These are phyloP conservation scores for Mallotus nudiflorus DNA, from an alignment of 345 rosid species.

Conservation along the genomic window DNA sequence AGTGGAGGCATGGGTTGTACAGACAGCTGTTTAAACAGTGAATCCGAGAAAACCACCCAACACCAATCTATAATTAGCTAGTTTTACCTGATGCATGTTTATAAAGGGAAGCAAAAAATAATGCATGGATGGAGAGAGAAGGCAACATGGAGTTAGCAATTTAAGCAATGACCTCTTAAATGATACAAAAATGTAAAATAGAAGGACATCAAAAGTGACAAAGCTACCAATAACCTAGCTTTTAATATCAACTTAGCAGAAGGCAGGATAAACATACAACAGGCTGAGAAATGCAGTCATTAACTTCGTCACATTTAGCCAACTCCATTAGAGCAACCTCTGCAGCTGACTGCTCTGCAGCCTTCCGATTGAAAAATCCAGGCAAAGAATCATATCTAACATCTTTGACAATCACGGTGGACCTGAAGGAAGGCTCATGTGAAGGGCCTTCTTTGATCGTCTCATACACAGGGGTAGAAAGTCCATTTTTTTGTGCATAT, in stretches of 20 bases:
- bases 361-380: slow-evolving; percentile 87
- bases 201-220: background rate
- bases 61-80: background rate
- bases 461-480: slow-evolving; percentile 77
- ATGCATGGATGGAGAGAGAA: background rate
- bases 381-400: slow-evolving; percentile 72
- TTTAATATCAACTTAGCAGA: background rate
- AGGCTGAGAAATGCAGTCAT: slow-evolving; percentile 59
- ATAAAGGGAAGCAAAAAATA: background rate
- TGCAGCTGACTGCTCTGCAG: slow-evolving; percentile 97
- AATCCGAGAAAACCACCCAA: background rate
- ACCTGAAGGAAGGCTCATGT: slow-evolving; percentile 70
- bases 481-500: slow-evolving; percentile 70
- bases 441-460: slow-evolving; percentile 88
- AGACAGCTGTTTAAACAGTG: background rate
- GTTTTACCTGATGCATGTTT: background rate
- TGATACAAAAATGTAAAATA: too few relatives aligned
- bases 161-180: background rate
- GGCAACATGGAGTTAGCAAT: background rate
- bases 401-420: slow-evolving; percentile 63
- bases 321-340: slow-evolving; percentile 80
- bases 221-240: background rate
- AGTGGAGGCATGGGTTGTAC: background rate
- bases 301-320: slow-evolving; percentile 56
- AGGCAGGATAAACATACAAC: slow-evolving; percentile 55